phyloP scores from a whole-genome alignment of 305 asterid species.

The Fraxinus velutina region DNA sequence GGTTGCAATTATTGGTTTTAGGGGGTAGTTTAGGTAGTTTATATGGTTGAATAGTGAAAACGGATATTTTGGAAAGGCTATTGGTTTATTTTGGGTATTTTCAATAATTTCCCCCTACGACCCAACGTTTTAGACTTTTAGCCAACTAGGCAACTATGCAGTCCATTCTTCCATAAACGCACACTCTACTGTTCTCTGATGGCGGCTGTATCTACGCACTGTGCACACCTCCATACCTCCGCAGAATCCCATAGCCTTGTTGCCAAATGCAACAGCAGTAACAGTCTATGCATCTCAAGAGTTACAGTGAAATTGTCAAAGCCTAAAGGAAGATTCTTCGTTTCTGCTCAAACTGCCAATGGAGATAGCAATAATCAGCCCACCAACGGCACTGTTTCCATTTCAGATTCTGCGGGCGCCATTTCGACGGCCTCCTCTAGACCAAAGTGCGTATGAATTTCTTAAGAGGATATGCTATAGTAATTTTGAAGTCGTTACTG shows the following conservation, averaged over 20 bases:
- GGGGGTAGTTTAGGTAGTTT: no score
- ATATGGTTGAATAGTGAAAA: no score
- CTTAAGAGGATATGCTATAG: not conserved
- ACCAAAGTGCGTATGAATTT: conserved; percentile 26
- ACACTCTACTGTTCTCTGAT: conserved; percentile 19
- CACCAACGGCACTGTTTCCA: conserved; percentile 27
- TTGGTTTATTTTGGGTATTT: no score
- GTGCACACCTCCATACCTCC: conserved; percentile 25
- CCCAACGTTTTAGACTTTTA: no score
- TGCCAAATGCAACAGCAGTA: conserved; percentile 7
- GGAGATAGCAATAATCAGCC: conserved; percentile 33
- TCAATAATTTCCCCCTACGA: no score
- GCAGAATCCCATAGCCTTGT: conserved; percentile 20
- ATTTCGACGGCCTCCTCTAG: conserved; percentile 33
- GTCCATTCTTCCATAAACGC: not conserved
- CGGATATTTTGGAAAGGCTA: no score
- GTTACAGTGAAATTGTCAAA: conserved; percentile 22
- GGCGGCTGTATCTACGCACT: conserved; percentile 57
- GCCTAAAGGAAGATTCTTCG: conserved; percentile 28
- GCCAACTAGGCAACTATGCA: not conserved
- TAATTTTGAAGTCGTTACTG: not conserved
- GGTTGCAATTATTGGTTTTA: no score
- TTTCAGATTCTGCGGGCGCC: conserved; percentile 37
- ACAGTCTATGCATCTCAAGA: conserved; percentile 3
- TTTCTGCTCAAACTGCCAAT: conserved; percentile 43